These are phyloP conservation scores for Metarhizium album DNA, from an alignment of 2,329 filamentous ascomycete genomes.

Conservation along the genomic window DNA sequence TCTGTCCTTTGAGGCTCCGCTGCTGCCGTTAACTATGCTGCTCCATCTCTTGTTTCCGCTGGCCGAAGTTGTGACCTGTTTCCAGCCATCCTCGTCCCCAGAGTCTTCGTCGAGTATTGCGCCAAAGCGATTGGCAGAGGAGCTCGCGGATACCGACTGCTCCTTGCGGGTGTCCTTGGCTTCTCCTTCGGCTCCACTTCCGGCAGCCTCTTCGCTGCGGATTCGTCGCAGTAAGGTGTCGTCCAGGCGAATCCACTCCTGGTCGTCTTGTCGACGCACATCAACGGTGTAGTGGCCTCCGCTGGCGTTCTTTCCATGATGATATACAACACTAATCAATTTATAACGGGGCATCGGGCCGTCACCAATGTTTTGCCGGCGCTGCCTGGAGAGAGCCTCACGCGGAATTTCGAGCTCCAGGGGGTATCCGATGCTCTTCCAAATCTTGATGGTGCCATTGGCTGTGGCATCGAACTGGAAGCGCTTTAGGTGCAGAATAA, in stretches of 20 bases:
- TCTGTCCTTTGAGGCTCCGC: constrained; percentile 45
- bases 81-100: constrained; percentile 67
- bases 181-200: constrained; percentile 73
- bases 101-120: constrained; percentile 55
- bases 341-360: constrained; percentile 69
- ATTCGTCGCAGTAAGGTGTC: constrained; percentile 85
- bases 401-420: constrained; percentile 88
- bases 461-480: constrained; percentile 89
- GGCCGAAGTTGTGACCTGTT: constrained; percentile 54
- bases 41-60: constrained; percentile 64
- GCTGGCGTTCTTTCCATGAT: constrained; percentile 93
- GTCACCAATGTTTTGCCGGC: constrained; percentile 52
- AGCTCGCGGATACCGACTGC: constrained; percentile 15
- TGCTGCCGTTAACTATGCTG: constrained; percentile 53
- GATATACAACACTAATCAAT: constrained; percentile 85
- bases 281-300: constrained; percentile 98
- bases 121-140: constrained; percentile 64
- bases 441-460: constrained; percentile 83
- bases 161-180: constrained; percentile 38
- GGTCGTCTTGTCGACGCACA: constrained; percentile 84
- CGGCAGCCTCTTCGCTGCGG: constrained; percentile 77
- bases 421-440: constrained; percentile 95
- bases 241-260: constrained; percentile 91
- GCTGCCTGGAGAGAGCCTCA: constrained; percentile 73
- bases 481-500: constrained; percentile 91